phyloP scores from a whole-genome alignment of 208 protist genomes.

The Herpetomonas muscarum region DNA sequence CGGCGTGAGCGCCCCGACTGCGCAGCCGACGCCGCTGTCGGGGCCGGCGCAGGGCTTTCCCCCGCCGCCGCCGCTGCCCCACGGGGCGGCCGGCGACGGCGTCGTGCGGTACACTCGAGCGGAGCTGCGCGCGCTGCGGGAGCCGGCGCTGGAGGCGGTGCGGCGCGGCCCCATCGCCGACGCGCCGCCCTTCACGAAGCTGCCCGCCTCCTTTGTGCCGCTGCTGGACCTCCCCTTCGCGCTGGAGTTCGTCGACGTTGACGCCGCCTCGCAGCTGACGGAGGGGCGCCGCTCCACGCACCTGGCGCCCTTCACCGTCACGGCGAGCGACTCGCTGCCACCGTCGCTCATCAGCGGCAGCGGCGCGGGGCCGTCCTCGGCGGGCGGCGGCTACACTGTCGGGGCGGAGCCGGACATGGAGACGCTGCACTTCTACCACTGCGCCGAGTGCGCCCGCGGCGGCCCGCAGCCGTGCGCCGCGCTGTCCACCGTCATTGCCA shows the following conservation, averaged over 20 bases:
- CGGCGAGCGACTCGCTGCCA: background rate
- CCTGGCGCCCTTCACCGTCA: slow-evolving; percentile 8
- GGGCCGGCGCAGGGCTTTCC: background rate
- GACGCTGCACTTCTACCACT: slow-evolving; percentile 19
- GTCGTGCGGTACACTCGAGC: slow-evolving; percentile 28
- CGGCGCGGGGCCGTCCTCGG: background rate
- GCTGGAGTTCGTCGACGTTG: slow-evolving; percentile 51
- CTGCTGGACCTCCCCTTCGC: slow-evolving; percentile 33
- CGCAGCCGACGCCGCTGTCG: background rate
- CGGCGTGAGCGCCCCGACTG: background rate
- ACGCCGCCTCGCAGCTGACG: slow-evolving; percentile 30
- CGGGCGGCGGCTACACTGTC: background rate
- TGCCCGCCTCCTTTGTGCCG: slow-evolving; percentile 34
- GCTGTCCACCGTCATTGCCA: slow-evolving; percentile 23
- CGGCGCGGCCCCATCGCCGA: slow-evolving; percentile 28
- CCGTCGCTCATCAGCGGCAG: background rate
- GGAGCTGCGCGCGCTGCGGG: slow-evolving; percentile 27
- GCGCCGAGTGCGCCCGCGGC: slow-evolving; percentile 25
- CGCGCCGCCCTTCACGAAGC: slow-evolving; percentile 33
- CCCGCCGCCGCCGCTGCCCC: background rate
- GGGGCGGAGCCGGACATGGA: background rate
- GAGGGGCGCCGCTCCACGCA: slow-evolving; percentile 19
- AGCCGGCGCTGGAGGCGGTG: slow-evolving; percentile 21
- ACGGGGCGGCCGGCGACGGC: background rate
- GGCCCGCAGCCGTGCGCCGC: slow-evolving; percentile 37